Base-by-base conservation (phyloP, 495 filamentous ascomycete genomes). In the Penicillium manginii region DNA sequence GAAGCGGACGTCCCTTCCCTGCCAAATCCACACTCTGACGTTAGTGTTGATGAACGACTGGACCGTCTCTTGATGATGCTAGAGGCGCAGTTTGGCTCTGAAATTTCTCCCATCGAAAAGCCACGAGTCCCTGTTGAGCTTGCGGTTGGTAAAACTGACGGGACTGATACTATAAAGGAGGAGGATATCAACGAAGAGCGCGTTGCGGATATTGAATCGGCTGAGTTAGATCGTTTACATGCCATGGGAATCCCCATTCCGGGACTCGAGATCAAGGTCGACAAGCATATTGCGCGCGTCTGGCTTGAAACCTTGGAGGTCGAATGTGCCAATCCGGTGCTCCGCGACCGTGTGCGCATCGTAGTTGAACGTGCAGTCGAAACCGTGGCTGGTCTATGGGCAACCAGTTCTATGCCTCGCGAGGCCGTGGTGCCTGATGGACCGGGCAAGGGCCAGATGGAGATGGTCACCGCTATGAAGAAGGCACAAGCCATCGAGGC, bases 361-460 rank as follows among this genome's bases (percentile, higher is more conserved):
- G 91, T 98, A 18, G 90, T 97, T 26, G 94, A 98, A 70, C 78
- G 94, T 61, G 92, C 90, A 2, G 86, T 96, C n/a, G 94, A 97
- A 78, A 90, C 91, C 15, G 88, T 92, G 4, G 90, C 91, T 52
- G 90, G 89, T 31, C 76, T 97, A 62, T 88, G 86, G 86, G 66
- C 74, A 18, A 66, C 72, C 43, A 71, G 55, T 17, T 70, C 70
- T 4, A 59, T 69, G 22, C 57, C 57, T 35, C 63, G 56, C 9
- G 65, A 66, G 46, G 33, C 43, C 21, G 52, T 57, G n/a, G 52
- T 60, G 14, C 45, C 63, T 4, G 69, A 71, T 52, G 72, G 60
- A 2, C 59, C 60, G 45, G 29, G 19, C 2, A 61, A 65, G 17
- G 47, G 15, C n/a, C 21, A 54, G 21, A 50, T 47, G 29, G 59